Base-by-base conservation (phyloP, 768 basidiomycete species). In the Psilocybe sp. region DNA sequence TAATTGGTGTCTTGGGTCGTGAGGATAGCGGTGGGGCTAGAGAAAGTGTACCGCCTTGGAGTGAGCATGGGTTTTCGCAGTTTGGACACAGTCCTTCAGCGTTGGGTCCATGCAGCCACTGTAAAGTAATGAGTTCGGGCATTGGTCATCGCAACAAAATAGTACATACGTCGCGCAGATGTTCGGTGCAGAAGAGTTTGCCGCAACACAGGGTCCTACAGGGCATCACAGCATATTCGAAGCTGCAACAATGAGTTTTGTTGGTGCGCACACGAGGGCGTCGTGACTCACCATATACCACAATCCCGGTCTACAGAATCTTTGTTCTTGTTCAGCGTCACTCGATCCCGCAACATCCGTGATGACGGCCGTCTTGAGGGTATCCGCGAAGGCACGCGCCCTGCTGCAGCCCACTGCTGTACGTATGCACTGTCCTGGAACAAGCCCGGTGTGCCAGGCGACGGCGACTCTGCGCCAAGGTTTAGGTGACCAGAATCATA, bases 31-130 rank as follows among this genome's bases (percentile, higher is more conserved):
- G 18, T 38, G 46, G 19, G 47, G 35, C 34, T 14, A 67, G 62
- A 5, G 63, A 61, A 32, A 63, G 61, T 31, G 64, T 61, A 10
- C 59, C 59, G 13, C 55, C 56, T 20, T 62, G 56, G 0, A 63
- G 50, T 1, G 63, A 64, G 40, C 66, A 67, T 1, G 62, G 54
- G 8, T 64, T 63, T 53, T 67, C 64, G 47, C 68, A 69, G 47
- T 66, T 64, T 0, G 68, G 68, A 44, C 68, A 69, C 6, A 59
- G 57, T 2, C 66, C 66, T 46, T 66, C 61, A 0, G 66, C 64
- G 16, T 65, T 64, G 1, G 64, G 64, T 3, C 68, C 68, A 31
- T 65, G 62, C 18, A 69, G 47, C 68, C 68, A 69, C 68, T 69
- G 33, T 14, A 15, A 36, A 14, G 35, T n/a, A 46, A 44, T 23